A percentile compares a stretch with the other conserved stretches of the same genome.
Evolutionary conservation across 176 grass and related monocot genomes (phyloP).

Genomic region (Carex cristatella): DNA sequence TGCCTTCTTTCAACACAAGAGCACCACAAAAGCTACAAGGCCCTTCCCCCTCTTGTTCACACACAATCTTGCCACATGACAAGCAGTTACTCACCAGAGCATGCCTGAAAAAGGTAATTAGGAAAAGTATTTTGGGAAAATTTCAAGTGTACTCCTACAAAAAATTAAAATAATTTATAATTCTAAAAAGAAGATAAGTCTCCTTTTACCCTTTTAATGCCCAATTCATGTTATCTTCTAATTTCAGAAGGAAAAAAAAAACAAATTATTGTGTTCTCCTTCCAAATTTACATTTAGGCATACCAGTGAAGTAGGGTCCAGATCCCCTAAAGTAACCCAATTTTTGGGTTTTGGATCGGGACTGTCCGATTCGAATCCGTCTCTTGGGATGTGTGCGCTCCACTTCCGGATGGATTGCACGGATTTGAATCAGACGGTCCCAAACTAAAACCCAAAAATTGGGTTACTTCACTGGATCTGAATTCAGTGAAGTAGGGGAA

Average conservation of each 20-base stretch:
- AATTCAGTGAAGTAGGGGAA: neutral
- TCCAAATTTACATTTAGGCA: neutral
- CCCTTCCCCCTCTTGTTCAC: slow-evolving; percentile 97
- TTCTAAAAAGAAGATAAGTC: neutral
- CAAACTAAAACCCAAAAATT: no score
- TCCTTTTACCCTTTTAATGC: neutral
- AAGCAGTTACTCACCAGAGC: slow-evolving; percentile 87
- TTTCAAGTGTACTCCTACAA: neutral
- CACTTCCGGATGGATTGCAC: no score
- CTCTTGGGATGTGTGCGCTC: no score
- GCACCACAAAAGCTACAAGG: slow-evolving; percentile 92
- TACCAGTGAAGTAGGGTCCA: no score
- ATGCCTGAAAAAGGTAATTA: slow-evolving; percentile 8
- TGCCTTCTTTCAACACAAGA: slow-evolving; percentile 88
- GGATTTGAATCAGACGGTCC: no score
- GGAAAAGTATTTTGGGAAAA: neutral
- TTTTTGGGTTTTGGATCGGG: no score
- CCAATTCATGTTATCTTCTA: neutral
- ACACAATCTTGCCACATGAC: slow-evolving; percentile 96
- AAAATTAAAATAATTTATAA: neutral
- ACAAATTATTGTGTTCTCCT: neutral
- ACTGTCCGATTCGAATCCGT: no score
- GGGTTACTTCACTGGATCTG: no score
- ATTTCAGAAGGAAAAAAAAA: neutral
- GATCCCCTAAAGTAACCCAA: no score